Percentiles rank a stretch among this genome's conserved stretches.
Evolutionary conservation across 495 filamentous ascomycete genomes (phyloP).

Genomic region (Lophiotrema nucula): DNA sequence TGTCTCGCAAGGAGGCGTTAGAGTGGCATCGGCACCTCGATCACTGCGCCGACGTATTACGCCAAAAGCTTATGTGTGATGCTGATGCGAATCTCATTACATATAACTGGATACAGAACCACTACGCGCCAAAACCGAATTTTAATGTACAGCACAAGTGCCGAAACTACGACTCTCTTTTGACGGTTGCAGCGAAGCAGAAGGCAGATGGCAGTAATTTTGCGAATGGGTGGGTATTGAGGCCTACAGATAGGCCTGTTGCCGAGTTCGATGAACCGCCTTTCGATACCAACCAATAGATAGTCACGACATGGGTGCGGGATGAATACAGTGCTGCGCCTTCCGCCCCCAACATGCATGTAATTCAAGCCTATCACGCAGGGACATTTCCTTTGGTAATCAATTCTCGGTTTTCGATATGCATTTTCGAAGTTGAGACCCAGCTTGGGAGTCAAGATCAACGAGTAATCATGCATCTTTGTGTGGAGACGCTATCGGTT

Average conservation of each 20-base stretch:
- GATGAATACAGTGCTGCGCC: no score
- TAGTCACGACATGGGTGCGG: not conserved
- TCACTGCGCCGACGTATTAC: conserved; percentile 40
- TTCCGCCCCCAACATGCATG: not conserved
- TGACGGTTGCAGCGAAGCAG: not conserved
- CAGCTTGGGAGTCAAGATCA: no score
- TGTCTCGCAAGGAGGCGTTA: not conserved
- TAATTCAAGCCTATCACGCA: not conserved
- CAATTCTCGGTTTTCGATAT: not conserved
- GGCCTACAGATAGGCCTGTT: not conserved
- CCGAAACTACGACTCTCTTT: conserved; percentile 27
- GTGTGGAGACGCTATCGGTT: no score
- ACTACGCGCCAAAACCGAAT: conserved; percentile 30
- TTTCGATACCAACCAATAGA: not conserved
- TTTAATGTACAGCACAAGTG: conserved; percentile 36
- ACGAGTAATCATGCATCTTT: no score
- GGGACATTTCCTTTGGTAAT: not conserved
- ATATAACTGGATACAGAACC: conserved; percentile 33
- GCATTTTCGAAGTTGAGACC: not conserved
- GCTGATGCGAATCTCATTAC: conserved; percentile 34
- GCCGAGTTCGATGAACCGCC: not conserved
- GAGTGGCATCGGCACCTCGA: conserved; percentile 13
- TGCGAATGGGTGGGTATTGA: not conserved
- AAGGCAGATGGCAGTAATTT: not conserved
- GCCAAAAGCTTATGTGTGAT: conserved; percentile 40